Base-by-base conservation (phyloP, 2,329 filamentous ascomycete genomes). In the Hymenoscyphus linearis region DNA sequence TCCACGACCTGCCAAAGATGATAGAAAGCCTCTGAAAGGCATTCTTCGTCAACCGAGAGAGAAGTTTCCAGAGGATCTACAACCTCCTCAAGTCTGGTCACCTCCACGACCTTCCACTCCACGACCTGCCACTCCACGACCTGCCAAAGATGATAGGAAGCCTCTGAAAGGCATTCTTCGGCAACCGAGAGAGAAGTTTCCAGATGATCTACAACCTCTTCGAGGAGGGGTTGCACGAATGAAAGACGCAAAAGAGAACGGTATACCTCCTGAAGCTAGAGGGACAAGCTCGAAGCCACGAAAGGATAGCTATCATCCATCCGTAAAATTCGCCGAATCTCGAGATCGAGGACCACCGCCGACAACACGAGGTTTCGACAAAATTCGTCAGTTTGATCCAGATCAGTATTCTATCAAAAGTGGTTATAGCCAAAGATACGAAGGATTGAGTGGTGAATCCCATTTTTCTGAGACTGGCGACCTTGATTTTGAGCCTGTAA, bases 201-300 rank as follows among this genome's bases (percentile, higher is more conserved):
- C 93, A 0, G 93, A 97, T 71, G 89, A 96, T 64, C 84, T 85
- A 0, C 88, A 92, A 66, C 88, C 91, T 0, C 82, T 96, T 37
- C 85, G 93, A 25, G 93, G 97, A 74, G 93, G 93, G 16, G 93
- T 96, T 6, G 92, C 93, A 1, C 93, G 92, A n/a, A 84, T 96
- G 71, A 96, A 96, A 76, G 91, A 96, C 72, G 87, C 90, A 55
- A 86, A 88, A 74, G 86, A 85, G 72, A 85, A 87, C 64, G 88
- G 90, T 40, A 90, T 91, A 35, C 89, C 89, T 0, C 76, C 86
- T 0, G 90, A 89, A 60, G 93, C 93, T 36, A 85, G 91, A 59
- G 97, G 93, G 93, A 97, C 93, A n/a, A n/a, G n/a, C n/a, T n/a
- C n/a, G n/a, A n/a, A n/a, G n/a, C n/a, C n/a, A n/a, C n/a, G n/a